Evolutionary conservation across 352 stramenopile species (phyloP).

Genomic region (Phytophthora uliginosa): DNA sequence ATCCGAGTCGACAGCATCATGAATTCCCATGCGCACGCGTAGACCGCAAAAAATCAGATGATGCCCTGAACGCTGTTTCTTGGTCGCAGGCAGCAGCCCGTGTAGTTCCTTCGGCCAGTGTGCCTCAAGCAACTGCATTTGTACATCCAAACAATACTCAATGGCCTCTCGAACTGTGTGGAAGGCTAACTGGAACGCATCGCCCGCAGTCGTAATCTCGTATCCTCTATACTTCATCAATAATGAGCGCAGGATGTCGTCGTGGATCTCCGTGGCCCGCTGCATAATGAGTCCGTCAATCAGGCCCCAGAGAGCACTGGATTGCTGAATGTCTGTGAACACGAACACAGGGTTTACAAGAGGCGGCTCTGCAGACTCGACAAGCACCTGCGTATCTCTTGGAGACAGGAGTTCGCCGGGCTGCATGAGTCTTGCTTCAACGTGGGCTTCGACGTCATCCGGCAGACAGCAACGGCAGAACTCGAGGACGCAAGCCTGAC

Average conservation of each 20-base stretch:
- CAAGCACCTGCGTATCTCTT: slow-evolving; percentile 31
- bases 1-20: slow-evolving; percentile 50
- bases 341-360: slow-evolving; percentile 69
- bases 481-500: slow-evolving; percentile 51
- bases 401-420: slow-evolving; percentile 44
- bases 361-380: slow-evolving; percentile 46
- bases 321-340: slow-evolving; percentile 76
- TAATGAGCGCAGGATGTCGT: slow-evolving; percentile 54
- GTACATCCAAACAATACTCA: slow-evolving; percentile 69
- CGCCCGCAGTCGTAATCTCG: slow-evolving; percentile 67
- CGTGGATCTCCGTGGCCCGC: slow-evolving; percentile 60
- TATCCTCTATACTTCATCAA: slow-evolving; percentile 67
- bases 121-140: slow-evolving; percentile 55
- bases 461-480: slow-evolving; percentile 51
- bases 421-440: slow-evolving; percentile 51
- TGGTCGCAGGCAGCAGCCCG: slow-evolving; percentile 46
- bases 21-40: slow-evolving; percentile 72
- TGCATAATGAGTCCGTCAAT: slow-evolving; percentile 57
- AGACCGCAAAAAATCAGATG: slow-evolving; percentile 59
- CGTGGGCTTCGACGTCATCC: slow-evolving; percentile 54
- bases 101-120: slow-evolving; percentile 63
- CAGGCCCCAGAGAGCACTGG: slow-evolving; percentile 60
- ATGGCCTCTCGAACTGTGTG: slow-evolving; percentile 64
- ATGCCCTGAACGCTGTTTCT: slow-evolving; percentile 39
- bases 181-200: slow-evolving; percentile 71